phyloP scores from a whole-genome alignment of 352 stramenopile species.

The Globisporangium middletonii region DNA sequence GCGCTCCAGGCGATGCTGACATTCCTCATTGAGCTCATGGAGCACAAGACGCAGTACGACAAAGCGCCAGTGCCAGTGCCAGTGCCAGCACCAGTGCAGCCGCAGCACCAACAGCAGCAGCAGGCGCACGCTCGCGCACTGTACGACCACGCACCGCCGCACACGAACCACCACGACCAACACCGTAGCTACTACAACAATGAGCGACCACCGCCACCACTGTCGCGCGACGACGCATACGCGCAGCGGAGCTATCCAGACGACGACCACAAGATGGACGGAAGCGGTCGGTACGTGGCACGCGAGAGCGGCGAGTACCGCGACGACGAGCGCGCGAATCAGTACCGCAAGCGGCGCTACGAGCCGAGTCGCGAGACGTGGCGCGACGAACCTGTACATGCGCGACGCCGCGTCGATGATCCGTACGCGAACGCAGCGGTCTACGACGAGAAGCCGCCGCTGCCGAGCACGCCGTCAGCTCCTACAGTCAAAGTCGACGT shows the following conservation, averaged over 20 bases:
- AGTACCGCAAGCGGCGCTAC: constrained; percentile 14
- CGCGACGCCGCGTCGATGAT: neutral
- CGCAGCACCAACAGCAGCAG: neutral
- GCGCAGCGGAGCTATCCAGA: no score
- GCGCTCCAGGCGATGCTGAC: constrained; percentile 33
- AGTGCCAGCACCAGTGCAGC: neutral
- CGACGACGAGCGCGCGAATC: neutral
- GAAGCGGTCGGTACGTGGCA: constrained; percentile 1
- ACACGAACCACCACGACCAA: no score
- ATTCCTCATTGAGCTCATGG: constrained; percentile 33
- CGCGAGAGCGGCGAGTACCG: neutral
- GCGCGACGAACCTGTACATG: constrained; percentile 1
- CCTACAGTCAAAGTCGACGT: neutral
- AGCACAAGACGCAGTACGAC: constrained; percentile 14
- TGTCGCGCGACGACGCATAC: no score
- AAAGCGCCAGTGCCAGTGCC: neutral
- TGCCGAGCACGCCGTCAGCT: neutral
- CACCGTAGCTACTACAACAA: no score
- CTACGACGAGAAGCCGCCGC: constrained; percentile 1
- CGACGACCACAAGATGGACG: constrained; percentile 3
- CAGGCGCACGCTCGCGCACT: neutral
- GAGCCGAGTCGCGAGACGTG: constrained; percentile 10
- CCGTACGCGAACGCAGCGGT: neutral
- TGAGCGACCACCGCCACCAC: no score
- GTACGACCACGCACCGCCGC: no score